Conservation (phyloP, 352 stramenopile genomes). For the Phytophthora lateralis region DNA sequence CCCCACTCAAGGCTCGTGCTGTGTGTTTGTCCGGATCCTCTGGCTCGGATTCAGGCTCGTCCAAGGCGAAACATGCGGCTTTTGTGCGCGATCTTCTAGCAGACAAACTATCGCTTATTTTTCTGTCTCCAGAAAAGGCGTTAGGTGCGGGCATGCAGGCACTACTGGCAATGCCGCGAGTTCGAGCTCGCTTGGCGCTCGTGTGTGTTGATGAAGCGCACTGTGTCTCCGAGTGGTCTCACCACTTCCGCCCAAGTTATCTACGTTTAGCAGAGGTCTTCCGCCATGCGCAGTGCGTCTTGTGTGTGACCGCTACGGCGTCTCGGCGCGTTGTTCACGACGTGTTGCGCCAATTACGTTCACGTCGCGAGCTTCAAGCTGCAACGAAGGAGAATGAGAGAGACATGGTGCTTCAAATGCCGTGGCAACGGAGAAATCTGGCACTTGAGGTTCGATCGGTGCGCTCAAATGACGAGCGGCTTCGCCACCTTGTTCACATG, state of each 20-base stretch:
- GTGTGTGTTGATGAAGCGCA: slow-evolving; percentile 96
- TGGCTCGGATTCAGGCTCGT: slow-evolving; percentile 24
- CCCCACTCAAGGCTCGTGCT: slow-evolving; percentile 56
- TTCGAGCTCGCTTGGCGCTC: slow-evolving; percentile 63
- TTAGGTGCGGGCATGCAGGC: slow-evolving; percentile 81
- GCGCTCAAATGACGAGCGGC: slow-evolving; percentile 62
- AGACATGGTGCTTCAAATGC: slow-evolving; percentile 71
- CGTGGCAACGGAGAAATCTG: slow-evolving; percentile 78
- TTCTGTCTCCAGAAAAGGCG: slow-evolving; percentile 91
- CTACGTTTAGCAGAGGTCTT: slow-evolving; percentile 66
- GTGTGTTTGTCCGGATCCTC: slow-evolving; percentile 60
- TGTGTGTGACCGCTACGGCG: slow-evolving; percentile 94
- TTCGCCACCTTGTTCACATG: slow-evolving; percentile 35
- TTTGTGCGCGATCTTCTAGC: slow-evolving; percentile 71
- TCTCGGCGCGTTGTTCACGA: slow-evolving; percentile 78
- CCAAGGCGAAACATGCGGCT: slow-evolving; percentile 67
- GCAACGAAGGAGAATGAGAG: slow-evolving; percentile 26
- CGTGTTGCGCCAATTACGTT: slow-evolving; percentile 63
- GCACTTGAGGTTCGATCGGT: slow-evolving; percentile 59
- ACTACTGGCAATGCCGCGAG: slow-evolving; percentile 51
- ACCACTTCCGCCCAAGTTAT: slow-evolving; percentile 94
- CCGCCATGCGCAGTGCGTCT: slow-evolving; percentile 66
- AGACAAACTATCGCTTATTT: slow-evolving; percentile 83
- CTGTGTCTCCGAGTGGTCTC: slow-evolving; percentile 95
- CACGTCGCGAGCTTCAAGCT: slow-evolving; percentile 20